Evolutionary conservation across 306 rosid genomes (phyloP), one percentile per base, ranked within the genome.

Genomic region (Sphenostylis stenocarpa): DNA sequence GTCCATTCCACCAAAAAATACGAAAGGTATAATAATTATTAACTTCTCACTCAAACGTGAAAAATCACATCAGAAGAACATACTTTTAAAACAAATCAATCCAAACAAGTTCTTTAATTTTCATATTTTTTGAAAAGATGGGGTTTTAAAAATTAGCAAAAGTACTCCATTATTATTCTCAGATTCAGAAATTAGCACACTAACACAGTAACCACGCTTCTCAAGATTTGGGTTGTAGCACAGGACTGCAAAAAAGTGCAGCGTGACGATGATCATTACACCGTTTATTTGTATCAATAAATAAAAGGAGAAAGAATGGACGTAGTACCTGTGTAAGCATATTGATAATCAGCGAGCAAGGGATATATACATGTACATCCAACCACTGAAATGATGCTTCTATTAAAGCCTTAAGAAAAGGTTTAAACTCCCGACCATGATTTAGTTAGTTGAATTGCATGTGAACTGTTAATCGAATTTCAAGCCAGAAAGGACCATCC

Each of bases 311-410:
- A 73, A 73, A 57, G 70, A 65, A 66, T 33, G 17, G 66, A 34
- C 53, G 2, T 8, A 44, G 65, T 71, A 53, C 75, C 82, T 82
- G 78, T 72, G 67, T 44, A 64, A 53, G 77, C 34, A 24, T 58
- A 75, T 47, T 24, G 80, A 81, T 48, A 33, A 69, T 69, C 73
- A 51, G 34, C 28, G 47, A 20, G 63, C 49, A 51, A 45, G 56
- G 17, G 15, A 73, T 31, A 55, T 63, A 62, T 14, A 73, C 58
- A 67, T 12, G 49, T 38, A 38, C 66, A 47, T 71, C 39, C 38
- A 23, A 55, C 64, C 47, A 73, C 51, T 52, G 34, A 57, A 13
- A 51, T 52, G 53, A 24, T 29, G 39, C 41, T 75, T 60, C 73
- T 16, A 13, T 33, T 45, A 43, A 72, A 75, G 65, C 81, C 62